phyloP scores from a whole-genome alignment of 768 basidiomycete genomes.

The Mycena amicta region DNA sequence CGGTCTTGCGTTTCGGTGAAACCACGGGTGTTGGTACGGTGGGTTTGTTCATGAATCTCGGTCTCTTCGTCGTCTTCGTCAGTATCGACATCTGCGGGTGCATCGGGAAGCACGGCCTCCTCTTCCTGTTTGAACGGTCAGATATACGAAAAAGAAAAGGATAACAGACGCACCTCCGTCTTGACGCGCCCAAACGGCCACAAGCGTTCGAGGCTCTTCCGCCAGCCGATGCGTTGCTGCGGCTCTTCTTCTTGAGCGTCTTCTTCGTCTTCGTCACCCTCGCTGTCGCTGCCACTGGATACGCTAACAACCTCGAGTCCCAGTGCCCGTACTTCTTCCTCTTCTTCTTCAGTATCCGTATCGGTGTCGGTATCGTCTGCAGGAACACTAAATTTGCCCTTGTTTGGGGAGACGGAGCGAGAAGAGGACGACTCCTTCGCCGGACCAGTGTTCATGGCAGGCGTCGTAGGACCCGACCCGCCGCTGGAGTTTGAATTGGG shows the following conservation, averaged over 20 bases:
- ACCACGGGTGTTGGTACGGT: constrained; percentile 3
- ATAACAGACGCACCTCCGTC: constrained; percentile 24
- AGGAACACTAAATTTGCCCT: background rate
- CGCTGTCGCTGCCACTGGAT: constrained; percentile 38
- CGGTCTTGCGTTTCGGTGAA: background rate
- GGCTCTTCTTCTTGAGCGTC: constrained; percentile 21
- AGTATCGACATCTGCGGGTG: constrained; percentile 17
- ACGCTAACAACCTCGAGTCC: constrained; percentile 51
- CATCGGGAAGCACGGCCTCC: constrained; percentile 11
- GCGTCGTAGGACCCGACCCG: background rate
- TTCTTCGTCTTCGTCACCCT: constrained; percentile 31
- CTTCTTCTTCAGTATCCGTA: constrained; percentile 43
- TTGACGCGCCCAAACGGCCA: constrained; percentile 26
- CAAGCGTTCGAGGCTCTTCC: constrained; percentile 23
- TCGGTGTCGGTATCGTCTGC: constrained; percentile 1
- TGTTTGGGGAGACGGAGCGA: background rate
- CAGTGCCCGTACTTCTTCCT: constrained; percentile 50
- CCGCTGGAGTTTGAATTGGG: background rate
- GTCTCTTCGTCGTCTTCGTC: constrained; percentile 32
- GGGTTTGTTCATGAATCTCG: constrained; percentile 20
- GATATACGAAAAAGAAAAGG: constrained; percentile 16
- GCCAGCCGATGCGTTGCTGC: constrained; percentile 25
- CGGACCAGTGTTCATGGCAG: background rate
- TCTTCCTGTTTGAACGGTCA: constrained; percentile 21
- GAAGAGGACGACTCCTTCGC: constrained; percentile 1